These are phyloP conservation scores for Ascomycota sp. DNA, from an alignment of 2,329 filamentous ascomycete species.

Conservation along the genomic window DNA sequence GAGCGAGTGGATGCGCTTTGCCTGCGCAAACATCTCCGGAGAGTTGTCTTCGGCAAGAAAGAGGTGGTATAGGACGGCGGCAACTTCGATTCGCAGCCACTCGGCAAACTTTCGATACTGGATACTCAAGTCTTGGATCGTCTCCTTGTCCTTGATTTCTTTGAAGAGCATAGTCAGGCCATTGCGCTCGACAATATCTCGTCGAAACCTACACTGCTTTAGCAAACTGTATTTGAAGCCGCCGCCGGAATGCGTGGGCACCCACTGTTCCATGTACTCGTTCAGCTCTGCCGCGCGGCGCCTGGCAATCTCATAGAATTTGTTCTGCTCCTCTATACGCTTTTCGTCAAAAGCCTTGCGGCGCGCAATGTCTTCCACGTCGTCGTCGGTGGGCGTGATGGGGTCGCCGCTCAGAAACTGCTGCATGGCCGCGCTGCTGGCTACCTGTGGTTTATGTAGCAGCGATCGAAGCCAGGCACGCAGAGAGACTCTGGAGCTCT, in stretches of 20 bases:
- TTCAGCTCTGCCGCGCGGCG: constrained; percentile 82
- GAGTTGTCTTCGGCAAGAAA: constrained; percentile 98
- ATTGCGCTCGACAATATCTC: constrained; percentile 49
- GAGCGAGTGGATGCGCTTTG: constrained; percentile 82
- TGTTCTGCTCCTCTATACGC: constrained; percentile 76
- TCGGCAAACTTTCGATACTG: constrained; percentile 98
- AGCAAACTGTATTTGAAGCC: too few species aligned
- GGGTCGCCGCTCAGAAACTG: constrained; percentile 65
- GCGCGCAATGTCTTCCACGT: constrained; percentile 58
- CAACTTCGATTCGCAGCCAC: constrained; percentile 92
- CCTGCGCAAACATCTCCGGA: constrained; percentile 83
- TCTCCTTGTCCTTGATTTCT: constrained; percentile 80
- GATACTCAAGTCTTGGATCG: constrained; percentile 69
- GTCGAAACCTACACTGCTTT: constrained; percentile 29
- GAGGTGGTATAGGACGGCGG: constrained; percentile 87
- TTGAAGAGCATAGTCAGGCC: constrained; percentile 82
- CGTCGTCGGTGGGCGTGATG: constrained; percentile 58
- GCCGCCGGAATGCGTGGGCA: not conserved
- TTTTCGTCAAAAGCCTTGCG: constrained; percentile 72
- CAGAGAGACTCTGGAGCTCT: constrained; percentile 78
- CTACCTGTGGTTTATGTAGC: constrained; percentile 65
- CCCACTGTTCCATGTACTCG: constrained; percentile 89
- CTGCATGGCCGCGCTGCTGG: constrained; percentile 61
- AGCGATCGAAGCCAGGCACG: constrained; percentile 78
- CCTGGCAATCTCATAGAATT: constrained; percentile 88